Base-by-base conservation (phyloP, 2,329 filamentous ascomycete genomes). In the Stemphylium lycopersici region DNA sequence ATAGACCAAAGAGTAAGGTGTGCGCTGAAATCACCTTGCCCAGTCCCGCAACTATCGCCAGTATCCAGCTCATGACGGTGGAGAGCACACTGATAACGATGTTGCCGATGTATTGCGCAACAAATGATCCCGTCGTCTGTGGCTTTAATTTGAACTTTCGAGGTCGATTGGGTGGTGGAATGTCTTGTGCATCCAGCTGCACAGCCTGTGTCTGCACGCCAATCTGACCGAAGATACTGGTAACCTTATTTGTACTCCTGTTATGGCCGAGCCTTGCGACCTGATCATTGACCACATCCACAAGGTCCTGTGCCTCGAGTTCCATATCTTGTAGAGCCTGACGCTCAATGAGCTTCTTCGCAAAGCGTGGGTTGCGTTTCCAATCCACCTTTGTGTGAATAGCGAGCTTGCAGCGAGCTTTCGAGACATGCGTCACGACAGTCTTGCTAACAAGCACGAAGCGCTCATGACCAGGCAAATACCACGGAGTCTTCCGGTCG, bases 401-500 rank as follows among this genome's bases (percentile, higher is more conserved):
- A 22, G 92, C 89, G 50, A 99, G 84, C 77, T 95, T 97, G 75
- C 91, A 96, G 73, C 89, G 92, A 11, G 90, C 92, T 77, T 98
- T 98, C 47, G 91, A 87, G 56, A 93, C 84, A 69, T 98, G 91
- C 2, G 95, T 97, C 59, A 99, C 95, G 60, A 97, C 91, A 59
- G 96, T 87, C 76, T 96, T 97, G 62, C 87, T 93, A 52, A 96
- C 85, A 18, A 97, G 80, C 65, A 88, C 88, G 77, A 98, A 96
- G 46, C 86, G 84, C 43, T 86, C 82, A 48, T 88, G 86, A 71
- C 92, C 88, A 11, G 95, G 95, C 33, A 98, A 81, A 78, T 96
- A 91, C 91, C 91, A 96, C 0, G 86, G 85, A 0, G 81, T 82
- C 58, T 85, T 85, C 51, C 82, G 82, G 65, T 88, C 85, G 1